Base-by-base conservation (phyloP, 495 filamentous ascomycete species). In the Aspergillus homomorphus region DNA sequence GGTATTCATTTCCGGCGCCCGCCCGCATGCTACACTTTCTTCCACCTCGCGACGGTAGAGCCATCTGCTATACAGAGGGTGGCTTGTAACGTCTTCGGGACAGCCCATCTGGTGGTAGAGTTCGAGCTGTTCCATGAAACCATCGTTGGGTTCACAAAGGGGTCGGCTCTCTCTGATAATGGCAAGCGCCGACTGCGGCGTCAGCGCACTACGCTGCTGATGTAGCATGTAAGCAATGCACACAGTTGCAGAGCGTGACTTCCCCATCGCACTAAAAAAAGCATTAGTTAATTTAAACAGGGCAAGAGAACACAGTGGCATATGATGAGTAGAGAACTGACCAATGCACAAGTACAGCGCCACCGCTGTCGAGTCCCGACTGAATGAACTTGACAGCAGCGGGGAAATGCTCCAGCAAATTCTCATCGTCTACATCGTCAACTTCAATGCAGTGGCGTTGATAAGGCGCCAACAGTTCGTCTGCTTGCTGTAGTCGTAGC, bases 21-120 rank as follows among this genome's bases (percentile, higher is more conserved):
- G 87, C 14, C 86, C 85, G 38, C 84, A 82, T 0, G 84, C 84
- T 14, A 87, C 78, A 53, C 87, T 89, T 41, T 86, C 80, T 61
- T 92, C 84, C 1, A 96, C 82, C 60, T 92, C 88, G 16, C 84
- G 81, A 57, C 84, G 78, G 65, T 91, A 98, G 16, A 94, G 73
- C 95, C 95, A 98, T 24, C 89, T 84, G 67, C 92, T 90, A 72
- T 98, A 98, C 0, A 77, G 63, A 0, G 90, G 87, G 26, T 91
- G 77, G 9, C 76, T 75, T 51, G 88, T 88, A 56, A 91, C 74
- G 54, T 85, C 82, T 38, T 81, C 75, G 9, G 92, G 91, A 58
- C 87, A 87, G 51, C 84, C 80, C 89, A 96, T 95, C 54, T 86
- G 68, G 73, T 90, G 85, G 73, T 92, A 98, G n/a, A 96, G 73